A percentile compares a stretch with the other conserved stretches of the same genome.
Conservation (phyloP, 106 monocot species). For the Dendrobium catenatum region DNA sequence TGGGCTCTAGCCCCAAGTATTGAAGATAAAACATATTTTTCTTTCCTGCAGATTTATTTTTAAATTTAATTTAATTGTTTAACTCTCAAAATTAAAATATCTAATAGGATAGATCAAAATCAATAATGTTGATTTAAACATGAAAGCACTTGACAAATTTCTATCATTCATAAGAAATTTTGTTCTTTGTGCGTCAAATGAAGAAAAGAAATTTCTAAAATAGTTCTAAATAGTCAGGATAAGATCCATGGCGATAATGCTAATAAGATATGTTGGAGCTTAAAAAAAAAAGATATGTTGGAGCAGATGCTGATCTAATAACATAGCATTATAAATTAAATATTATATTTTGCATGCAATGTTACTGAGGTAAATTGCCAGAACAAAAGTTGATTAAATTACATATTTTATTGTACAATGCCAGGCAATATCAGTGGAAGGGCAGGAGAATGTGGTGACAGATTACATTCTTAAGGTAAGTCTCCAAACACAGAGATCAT, state of each 20-base stretch:
- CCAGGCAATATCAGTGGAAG: conserved; percentile 28
- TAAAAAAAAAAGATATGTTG: background rate
- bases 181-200: too few species aligned
- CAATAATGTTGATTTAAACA: too few species aligned
- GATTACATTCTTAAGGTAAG: conserved; percentile 35
- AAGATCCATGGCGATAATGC: background rate
- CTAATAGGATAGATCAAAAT: too few species aligned
- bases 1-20: too few species aligned
- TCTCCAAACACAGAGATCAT: background rate
- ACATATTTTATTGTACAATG: background rate
- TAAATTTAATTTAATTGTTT: background rate
- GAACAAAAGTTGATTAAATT: background rate
- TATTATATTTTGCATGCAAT: background rate
- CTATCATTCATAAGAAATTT: too few species aligned
- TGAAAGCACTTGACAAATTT: too few species aligned
- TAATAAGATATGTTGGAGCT: background rate
- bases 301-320: background rate
- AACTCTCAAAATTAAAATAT: too few species aligned
- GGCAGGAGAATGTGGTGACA: conserved; percentile 31
- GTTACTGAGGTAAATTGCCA: background rate
- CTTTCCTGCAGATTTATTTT: background rate
- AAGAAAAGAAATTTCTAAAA: background rate
- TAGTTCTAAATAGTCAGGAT: background rate
- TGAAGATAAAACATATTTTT: background rate
- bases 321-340: background rate